phyloP scores from a whole-genome alignment of 208 protist genomes.

The Crithidia thermophila region DNA sequence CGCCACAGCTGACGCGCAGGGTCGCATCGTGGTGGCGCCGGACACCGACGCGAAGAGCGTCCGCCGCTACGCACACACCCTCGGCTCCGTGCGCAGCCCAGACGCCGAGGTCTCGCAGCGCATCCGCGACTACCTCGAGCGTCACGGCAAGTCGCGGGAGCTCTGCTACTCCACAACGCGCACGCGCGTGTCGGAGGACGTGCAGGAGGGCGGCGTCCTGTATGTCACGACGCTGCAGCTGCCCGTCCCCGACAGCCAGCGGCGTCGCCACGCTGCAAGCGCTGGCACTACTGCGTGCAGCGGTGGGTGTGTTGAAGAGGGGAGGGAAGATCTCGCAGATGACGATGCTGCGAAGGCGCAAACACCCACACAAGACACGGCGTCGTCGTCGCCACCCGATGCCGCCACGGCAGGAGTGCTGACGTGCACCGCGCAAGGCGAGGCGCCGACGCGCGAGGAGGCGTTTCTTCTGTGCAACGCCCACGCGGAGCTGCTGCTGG shows the following conservation, averaged over 20 bases:
- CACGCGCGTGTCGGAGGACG: conserved; percentile 11
- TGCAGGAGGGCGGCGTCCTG: conserved; percentile 3
- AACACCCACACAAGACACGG: not conserved
- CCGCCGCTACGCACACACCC: conserved; percentile 80
- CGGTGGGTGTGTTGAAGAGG: not conserved
- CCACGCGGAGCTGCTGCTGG: conserved; percentile 85
- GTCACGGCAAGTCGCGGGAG: conserved; percentile 73
- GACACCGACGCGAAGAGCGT: conserved; percentile 20
- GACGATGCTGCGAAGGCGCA: not conserved
- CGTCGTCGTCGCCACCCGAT: not conserved
- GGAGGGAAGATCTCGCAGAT: not conserved
- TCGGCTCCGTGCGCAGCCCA: conserved; percentile 65
- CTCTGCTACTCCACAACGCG: conserved; percentile 10
- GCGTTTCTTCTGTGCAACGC: conserved; percentile 75
- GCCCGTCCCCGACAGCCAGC: conserved; percentile 29
- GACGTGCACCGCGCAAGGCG: conserved; percentile 60
- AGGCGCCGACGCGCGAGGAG: conserved; percentile 67
- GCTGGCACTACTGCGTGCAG: no score
- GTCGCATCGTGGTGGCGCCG: conserved; percentile 74
- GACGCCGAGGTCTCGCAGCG: conserved; percentile 54
- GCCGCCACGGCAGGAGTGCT: not conserved
- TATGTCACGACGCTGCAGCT: conserved; percentile 41
- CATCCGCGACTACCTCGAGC: conserved; percentile 86
- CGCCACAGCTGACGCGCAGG: conserved; percentile 57
- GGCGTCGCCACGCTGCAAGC: no score